Evolutionary conservation across 2,329 filamentous ascomycete species (phyloP), one percentile per base, ranked within the genome.

Genomic region (Hymenoscyphus repandus): DNA sequence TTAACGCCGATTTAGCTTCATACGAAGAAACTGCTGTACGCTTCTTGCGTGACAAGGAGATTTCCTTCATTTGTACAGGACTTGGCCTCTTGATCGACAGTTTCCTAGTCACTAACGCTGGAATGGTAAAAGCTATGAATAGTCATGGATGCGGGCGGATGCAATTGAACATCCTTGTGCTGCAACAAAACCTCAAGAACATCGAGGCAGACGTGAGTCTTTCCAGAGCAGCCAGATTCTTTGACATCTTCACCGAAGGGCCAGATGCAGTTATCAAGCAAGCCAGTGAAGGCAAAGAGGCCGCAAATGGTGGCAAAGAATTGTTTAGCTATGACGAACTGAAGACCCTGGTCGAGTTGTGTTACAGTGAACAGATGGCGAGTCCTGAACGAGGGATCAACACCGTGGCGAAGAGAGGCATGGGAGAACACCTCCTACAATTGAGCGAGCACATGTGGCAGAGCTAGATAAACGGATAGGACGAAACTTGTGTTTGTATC

Each of bases 131-230:
- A 45, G 83, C 86, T 6, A 92, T 99, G 83, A 96, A 99, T 67
- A 73, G 72, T 34, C 81, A 86, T 61, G 93, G 93, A 38, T 88
- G 85, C 53, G 82, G 84, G n/a, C 81, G 90, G 34, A 90, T 99
- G 81, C 86, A 90, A 67, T 81, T 97, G 63, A 96, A 99, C 67
- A 90, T 96, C 44, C 78, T 96, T 20, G 93, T 99, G 37, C 74
- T 99, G 46, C 92, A 97, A 70, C 93, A 99, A 67, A 96, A 96
- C 63, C 80, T 99, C 49, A 96, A 96, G 73, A 95, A 95, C 59
- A 85, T 99, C 47, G 90, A 93, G 68, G 75, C 80, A 1, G 79
- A 78, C 7, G 84, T 88, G 2, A 76, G 79, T 50, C 73, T 92
- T 27, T 74, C 75, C 3, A 73, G 80, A 33, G 80, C 85, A 1